phyloP scores from a whole-genome alignment of 352 stramenopile species.

The Globisporangium takayamanum region DNA sequence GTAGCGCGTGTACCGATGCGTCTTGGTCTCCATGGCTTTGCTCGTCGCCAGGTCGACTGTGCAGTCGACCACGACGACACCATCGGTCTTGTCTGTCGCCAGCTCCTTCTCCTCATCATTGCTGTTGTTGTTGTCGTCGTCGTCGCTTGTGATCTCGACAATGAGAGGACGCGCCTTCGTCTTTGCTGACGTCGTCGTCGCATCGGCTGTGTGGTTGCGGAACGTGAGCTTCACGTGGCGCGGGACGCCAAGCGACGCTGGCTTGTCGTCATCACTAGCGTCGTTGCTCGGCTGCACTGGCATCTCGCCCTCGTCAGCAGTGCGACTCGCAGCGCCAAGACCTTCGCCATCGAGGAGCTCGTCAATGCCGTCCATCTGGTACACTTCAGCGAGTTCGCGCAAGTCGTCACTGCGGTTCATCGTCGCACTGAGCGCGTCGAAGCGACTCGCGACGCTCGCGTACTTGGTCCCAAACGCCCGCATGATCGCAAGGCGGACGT shows the following conservation, averaged over 20 bases:
- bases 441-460: constrained; percentile 30
- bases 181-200: background rate
- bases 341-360: constrained; percentile 50
- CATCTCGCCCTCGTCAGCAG: background rate
- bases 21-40: constrained; percentile 53
- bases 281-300: constrained; percentile 3
- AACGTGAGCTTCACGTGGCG: constrained; percentile 39
- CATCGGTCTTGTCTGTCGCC: background rate
- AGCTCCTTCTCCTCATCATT: background rate
- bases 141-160: constrained; percentile 41
- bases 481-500: constrained; percentile 48
- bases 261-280: constrained; percentile 11
- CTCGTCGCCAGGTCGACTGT: constrained; percentile 32
- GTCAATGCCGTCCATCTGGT: constrained; percentile 75
- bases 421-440: constrained; percentile 33
- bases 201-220: constrained; percentile 15
- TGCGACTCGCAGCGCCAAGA: background rate
- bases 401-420: constrained; percentile 60
- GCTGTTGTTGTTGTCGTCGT: constrained; percentile 14
- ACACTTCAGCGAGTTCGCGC: constrained; percentile 59
- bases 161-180: constrained; percentile 48
- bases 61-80: constrained; percentile 30
- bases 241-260: constrained; percentile 13
- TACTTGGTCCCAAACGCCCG: constrained; percentile 36
- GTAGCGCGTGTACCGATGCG: constrained; percentile 58